Percentiles rank a stretch among this genome's conserved stretches.
These are phyloP conservation scores for Pisolithus sp. DNA, from an alignment of 768 basidiomycete genomes.

Conservation along the genomic window DNA sequence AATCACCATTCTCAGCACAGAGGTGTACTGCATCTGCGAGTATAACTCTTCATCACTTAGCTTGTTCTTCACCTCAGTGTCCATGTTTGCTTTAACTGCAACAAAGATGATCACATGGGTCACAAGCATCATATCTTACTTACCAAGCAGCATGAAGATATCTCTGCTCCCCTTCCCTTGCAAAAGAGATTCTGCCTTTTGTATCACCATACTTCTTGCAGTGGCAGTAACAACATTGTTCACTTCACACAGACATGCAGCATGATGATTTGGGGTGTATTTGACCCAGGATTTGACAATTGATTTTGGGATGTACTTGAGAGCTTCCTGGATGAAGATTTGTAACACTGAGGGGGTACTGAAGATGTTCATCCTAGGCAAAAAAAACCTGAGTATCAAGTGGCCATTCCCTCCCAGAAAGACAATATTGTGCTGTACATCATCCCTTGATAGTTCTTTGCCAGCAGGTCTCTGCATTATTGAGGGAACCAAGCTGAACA, in stretches of 20 bases:
- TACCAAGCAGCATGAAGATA: slow-evolving; percentile 33
- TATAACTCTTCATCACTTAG: slow-evolving; percentile 8
- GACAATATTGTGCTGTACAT: not conserved
- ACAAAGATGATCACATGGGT: not conserved
- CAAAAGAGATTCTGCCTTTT: slow-evolving; percentile 8
- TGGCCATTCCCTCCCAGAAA: not conserved
- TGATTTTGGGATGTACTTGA: too few relatives aligned
- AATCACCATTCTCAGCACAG: not conserved
- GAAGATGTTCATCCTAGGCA: slow-evolving; percentile 3
- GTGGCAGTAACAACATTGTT: too few relatives aligned
- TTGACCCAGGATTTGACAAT: too few relatives aligned
- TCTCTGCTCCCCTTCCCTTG: slow-evolving; percentile 4
- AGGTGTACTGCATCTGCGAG: not conserved
- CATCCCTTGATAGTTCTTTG: slow-evolving; percentile 2
- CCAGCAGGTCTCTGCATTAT: slow-evolving; percentile 9
- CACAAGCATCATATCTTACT: not conserved
- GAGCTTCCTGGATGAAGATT: too few relatives aligned
- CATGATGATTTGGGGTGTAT: too few relatives aligned
- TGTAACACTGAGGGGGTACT: too few relatives aligned
- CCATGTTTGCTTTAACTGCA: slow-evolving; percentile 26
- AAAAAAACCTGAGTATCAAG: not conserved
- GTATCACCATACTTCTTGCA: slow-evolving; percentile 6
- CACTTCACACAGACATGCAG: too few relatives aligned
- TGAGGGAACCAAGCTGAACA: slow-evolving; percentile 38
- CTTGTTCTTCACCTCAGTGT: slow-evolving; percentile 7